These are phyloP conservation scores for bread wheat (Triticum aestivum) DNA, from an alignment of 176 grass and related monocot genomes.

Conservation along the genomic window IWGSC_CS_RefSeq_v2.1 NC_057802.1:70797818-70798317, in stretches of 20 bases:
- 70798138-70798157: not conserved
- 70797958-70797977: not conserved
- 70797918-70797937: not conserved
- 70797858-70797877: conserved; percentile 15
- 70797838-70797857: not conserved
- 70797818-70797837: not conserved
- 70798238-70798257: not conserved
- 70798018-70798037: not conserved
- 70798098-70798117: not conserved
- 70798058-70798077: not conserved
- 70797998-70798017: not conserved
- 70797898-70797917: not conserved
- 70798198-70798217: not conserved
- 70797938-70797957: not conserved
- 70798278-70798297: not conserved
- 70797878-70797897: not conserved
- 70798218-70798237: not conserved
- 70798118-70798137: conserved; percentile 5
- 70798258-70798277: not conserved
- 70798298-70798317: not conserved
- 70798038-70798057: not conserved
- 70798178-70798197: not conserved
- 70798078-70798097: not conserved
- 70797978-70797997: not conserved
- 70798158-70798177: not conserved